Evolutionary conservation across 495 filamentous ascomycete species (phyloP), one percentile per base, ranked within the genome.

Genomic region (Aspergillus leporis): DNA sequence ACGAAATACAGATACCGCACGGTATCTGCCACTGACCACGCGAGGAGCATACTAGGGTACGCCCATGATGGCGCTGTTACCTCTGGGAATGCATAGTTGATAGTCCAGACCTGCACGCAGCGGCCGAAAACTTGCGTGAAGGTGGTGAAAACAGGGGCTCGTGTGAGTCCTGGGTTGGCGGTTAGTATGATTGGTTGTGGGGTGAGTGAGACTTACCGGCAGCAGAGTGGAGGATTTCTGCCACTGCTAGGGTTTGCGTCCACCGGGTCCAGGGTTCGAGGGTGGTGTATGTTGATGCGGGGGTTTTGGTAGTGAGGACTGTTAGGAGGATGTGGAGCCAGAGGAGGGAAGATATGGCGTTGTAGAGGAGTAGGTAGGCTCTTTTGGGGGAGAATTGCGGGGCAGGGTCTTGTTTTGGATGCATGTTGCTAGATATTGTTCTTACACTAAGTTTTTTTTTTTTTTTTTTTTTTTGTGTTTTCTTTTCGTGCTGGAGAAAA

Each of bases 351-450:
- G 84, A 90, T 50, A 84, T 66, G 63, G 82, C 72, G 71, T 93
- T 95, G 81, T 93, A 95, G 62, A 81, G 64, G 64, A 89, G 77
- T 23, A 93, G 83, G 71, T 92, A 92, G 51, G 40, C 32, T 32
- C 36, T 57, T 5, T 52, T 45, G 25, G 36, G 6, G 30, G 47
- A 31, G n/a, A 58, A 61, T 46, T 62, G 51, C 41, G 62, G 34
- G 22, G 31, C 30, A 47, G 40, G n/a, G 25, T 45, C 22, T 32
- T 32, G 19, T 18, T 34, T 60, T 30, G n/a, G 23, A 34, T 3
- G 46, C 34, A 43, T 45, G 36, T 32, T 18, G 50, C 10, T 12
- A 8, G 34, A 2, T 36, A 2, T 14, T 36, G 34, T 3, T 1
- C 9, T 36, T 14, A 12, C 10, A 12, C 10, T 36, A 14, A 8